Evolutionary conservation across 495 filamentous ascomycete species (phyloP).

Genomic region (Durotheca rogersii): DNA sequence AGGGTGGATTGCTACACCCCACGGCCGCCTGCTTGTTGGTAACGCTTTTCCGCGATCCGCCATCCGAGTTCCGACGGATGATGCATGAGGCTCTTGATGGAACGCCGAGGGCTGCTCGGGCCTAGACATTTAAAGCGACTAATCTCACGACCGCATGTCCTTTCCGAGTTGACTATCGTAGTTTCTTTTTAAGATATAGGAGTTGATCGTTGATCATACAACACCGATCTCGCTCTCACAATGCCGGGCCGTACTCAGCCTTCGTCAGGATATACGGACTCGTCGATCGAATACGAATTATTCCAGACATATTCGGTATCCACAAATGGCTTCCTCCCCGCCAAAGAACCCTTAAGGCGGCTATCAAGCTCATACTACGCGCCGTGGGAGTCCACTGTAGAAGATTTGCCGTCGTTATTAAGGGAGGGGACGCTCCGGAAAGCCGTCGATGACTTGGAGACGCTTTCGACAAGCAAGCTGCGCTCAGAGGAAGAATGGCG

Average conservation of each 20-base stretch:
- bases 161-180: neutral
- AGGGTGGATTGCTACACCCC: too few relatives aligned
- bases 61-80: conserved; percentile 27
- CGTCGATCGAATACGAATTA: neutral
- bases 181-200: neutral
- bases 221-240: neutral
- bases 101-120: too few relatives aligned
- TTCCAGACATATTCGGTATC: conserved; percentile 30
- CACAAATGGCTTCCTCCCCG: conserved; percentile 76
- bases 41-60: conserved; percentile 18
- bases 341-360: conserved; percentile 67
- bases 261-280: neutral
- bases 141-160: neutral
- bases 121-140: too few relatives aligned
- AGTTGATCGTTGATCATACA: neutral
- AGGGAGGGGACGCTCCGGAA: conserved; percentile 71
- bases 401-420: conserved; percentile 78
- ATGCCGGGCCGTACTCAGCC: conserved; percentile 19
- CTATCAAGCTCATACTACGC: conserved; percentile 86
- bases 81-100: too few relatives aligned
- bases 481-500: conserved; percentile 81
- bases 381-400: conserved; percentile 79
- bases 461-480: conserved; percentile 74
- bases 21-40: conserved; percentile 63
- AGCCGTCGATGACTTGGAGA: conserved; percentile 69